Base-by-base conservation (phyloP, 1,284 basidiomycete species). In the Irpex sp. region DNA sequence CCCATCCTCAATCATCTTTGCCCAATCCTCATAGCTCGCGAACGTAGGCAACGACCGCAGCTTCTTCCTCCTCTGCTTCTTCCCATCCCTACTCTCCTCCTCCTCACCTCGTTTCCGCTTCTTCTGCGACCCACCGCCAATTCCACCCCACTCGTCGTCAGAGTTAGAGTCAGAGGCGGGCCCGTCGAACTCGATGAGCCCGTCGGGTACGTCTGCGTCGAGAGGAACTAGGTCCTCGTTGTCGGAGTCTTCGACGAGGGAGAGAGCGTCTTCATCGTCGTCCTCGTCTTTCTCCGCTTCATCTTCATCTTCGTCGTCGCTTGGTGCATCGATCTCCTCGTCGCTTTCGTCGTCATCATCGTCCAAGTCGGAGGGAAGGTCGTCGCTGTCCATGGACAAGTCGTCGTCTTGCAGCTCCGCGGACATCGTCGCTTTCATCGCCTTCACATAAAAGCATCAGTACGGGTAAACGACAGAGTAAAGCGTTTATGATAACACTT, bases 11-110 rank as follows among this genome's bases (percentile, higher is more conserved):
- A 98, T 95, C 80, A 98, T 82, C 75, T 86, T 90, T 56, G 91
- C 92, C 70, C 96, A 99, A 67, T 98, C 96, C 65, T 98, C 96
- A 66, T 96, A 96, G 71, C 87, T 92, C 2, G 93, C 96, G 70
- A 99, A 98, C 35, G 88, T 91, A 1, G 95, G 94, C 67, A 94
- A 71, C 48, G 84, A 80, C 66, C 81, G 81, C 73, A 87, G 74
- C 76, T 90, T 92, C 78, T 90, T 92, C 71, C 86, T 84, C 76
- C 83, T 86, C 69, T 80, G 82, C 67, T 75, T 77, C 64, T 74
- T 33, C 1, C 28, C 2, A 33, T 33, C 77, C 61, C 74, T 76
- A 66, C n/a, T n/a, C n/a, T n/a, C n/a, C n/a, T 80, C 78, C 58
- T 78, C 75, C 60, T 78, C 74, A 5, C 73, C 76, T 21, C 69